Base-by-base conservation (phyloP, 768 basidiomycete species). In the Pluteus cervinus region DNA sequence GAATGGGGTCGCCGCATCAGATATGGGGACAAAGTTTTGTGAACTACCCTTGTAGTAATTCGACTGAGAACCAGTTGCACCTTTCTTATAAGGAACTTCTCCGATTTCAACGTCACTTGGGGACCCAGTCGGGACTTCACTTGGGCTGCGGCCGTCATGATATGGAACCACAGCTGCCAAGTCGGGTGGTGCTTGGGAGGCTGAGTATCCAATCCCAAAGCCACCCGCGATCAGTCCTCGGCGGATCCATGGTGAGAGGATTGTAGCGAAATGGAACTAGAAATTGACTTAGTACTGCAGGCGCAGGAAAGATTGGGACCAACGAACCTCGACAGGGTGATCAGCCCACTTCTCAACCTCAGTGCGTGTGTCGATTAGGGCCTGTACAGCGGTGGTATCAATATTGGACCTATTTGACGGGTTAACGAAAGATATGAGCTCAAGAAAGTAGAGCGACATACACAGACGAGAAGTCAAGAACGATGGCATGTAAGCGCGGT, bases 191-290 rank as follows among this genome's bases (percentile, higher is more conserved):
- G 59, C 46, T 14, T 53, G 57, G 7, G 63, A 57, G 3, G 62
- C 43, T 2, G 68, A 55, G 10, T 56, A 54, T n/a, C 88, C 86
- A 14, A 70, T 69, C 6, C 94, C 94, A 54, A 98, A 98, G 2
- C 90, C 90, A 41, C 85, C 93, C 4, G 92, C 89, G 32, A 90
- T 63, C 23, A 93, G 71, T 4, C 88, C 87, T 34, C 93, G 84
- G 38, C 85, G 78, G 42, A 90, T 87, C 94, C 93, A 99, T 0
- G 91, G 91, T 1, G 89, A 91, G 38, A 93, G 76, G 24, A 97
- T 69, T 24, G 86, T 79, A 4, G 89, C 84, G 56, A 99, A 99
- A 65, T 98, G 94, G 72, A 96, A 98, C 75, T 90, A 41, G 16
- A 23, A 22, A 37, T 36, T 7, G 28, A 24, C 28, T 14, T 33